These are phyloP conservation scores for Aspergillus homomorphus DNA, from an alignment of 495 filamentous ascomycete species.

Conservation along the genomic window DNA sequence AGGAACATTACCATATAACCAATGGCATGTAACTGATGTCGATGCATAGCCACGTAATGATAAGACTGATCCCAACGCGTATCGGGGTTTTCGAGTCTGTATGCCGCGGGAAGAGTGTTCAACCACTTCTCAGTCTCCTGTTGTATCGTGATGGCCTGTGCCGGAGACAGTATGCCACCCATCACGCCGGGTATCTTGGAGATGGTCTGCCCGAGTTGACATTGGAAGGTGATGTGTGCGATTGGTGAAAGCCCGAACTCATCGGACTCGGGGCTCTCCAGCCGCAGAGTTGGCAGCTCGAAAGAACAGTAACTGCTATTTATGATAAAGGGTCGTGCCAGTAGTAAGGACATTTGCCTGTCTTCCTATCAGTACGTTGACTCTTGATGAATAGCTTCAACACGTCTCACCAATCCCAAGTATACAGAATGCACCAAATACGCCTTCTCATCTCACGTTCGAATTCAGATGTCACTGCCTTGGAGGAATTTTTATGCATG, in stretches of 20 bases:
- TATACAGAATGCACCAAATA: constrained; percentile 39
- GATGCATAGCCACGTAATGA: constrained; percentile 45
- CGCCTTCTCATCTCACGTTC: constrained; percentile 37
- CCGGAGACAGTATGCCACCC: constrained; percentile 5
- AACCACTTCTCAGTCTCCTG: constrained; percentile 41
- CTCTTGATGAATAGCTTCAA: neutral
- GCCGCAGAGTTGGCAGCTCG: constrained; percentile 25
- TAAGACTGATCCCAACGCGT: constrained; percentile 43
- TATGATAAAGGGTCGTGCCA: constrained; percentile 30
- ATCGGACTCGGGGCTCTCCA: constrained; percentile 18
- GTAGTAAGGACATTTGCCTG: constrained; percentile 32
- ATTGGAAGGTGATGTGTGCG: constrained; percentile 23
- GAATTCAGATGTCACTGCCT: constrained; percentile 39
- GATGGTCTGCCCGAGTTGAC: constrained; percentile 22
- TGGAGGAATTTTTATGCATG: constrained; percentile 41
- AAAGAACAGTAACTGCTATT: constrained; percentile 19
- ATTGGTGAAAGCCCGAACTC: constrained; percentile 23
- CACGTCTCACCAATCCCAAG: constrained; percentile 33
- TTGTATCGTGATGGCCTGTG: constrained; percentile 20
- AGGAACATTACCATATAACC: constrained; percentile 45
- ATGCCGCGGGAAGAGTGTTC: constrained; percentile 39
- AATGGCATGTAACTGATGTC: constrained; percentile 46
- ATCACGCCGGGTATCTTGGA: constrained; percentile 15
- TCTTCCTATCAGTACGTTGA: neutral
- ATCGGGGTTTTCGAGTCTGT: constrained; percentile 37